Base-by-base conservation (phyloP, 1,284 basidiomycete genomes). In the Trichosporon asahii region DNA sequence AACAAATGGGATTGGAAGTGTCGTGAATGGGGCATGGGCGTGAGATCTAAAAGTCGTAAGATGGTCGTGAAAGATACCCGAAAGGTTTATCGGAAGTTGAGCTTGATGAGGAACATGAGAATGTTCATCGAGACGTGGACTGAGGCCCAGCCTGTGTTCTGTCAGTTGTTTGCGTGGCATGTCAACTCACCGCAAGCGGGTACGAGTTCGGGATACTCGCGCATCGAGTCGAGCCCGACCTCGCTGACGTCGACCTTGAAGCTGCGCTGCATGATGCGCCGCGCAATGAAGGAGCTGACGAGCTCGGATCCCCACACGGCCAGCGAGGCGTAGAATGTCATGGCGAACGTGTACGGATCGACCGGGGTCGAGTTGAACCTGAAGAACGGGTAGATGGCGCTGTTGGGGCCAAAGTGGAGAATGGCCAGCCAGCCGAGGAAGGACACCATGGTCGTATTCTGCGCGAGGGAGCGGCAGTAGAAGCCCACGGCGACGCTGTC, bases 81-180 rank as follows among this genome's bases (percentile, higher is more conserved):
- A 3, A 18, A 12, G 9, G 35, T 11, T 60, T 49, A 70, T 27
- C 81, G 69, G 70, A 83, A 83, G 66, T 83, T 83, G 29, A 83
- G 75, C 72, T 83, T 83, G 76, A 83, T 81, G 8, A 86, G 78
- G 75, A 86, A 87, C 60, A 88, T 76, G 25, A 88, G 82, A 76
- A 88, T 86, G 75, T 87, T 87, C 83, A 86, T 86, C 7, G 86
- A 82, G 15, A 87, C 86, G 75, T 88, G 86, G 1, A 87, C 83
- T 1, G 83, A 82, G 2, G 85, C 85, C 85, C 86, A 87, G 8
- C 86, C 84, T 75, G 79, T 74, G 29, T n/a, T n/a, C n/a, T 46
- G 46, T 67, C 11, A 57, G 66, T 29, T 66, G 23, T 15, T 14
- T 40, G 6, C 40, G 4, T 1, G 15, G 18, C 40, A 3, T 23